Percentiles rank a stretch among this genome's conserved stretches.
phyloP scores from a whole-genome alignment of 1,284 basidiomycete species.

The Sanghuangporus weigelae region DNA sequence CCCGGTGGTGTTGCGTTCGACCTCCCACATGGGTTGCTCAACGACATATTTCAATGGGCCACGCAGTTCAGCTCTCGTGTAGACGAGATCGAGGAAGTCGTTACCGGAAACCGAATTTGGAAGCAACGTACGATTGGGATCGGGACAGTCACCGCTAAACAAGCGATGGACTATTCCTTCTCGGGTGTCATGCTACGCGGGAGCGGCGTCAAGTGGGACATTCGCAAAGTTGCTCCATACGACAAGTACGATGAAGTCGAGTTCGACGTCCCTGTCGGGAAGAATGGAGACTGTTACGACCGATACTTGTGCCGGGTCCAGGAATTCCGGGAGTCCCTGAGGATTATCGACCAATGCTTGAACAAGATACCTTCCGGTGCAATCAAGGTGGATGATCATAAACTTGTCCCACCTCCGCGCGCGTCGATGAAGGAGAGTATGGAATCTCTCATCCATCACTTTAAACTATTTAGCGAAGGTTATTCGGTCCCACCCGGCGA shows the following conservation, averaged over 20 bases:
- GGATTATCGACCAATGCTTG: slow-evolving; percentile 89
- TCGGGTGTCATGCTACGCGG: slow-evolving; percentile 97
- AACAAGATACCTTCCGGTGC: slow-evolving; percentile 97
- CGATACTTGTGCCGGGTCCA: slow-evolving; percentile 96
- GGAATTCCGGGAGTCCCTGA: slow-evolving; percentile 93
- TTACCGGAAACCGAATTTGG: slow-evolving; percentile 98
- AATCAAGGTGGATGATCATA: slow-evolving; percentile 96
- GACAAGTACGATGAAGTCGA: slow-evolving; percentile 99
- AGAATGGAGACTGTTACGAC: slow-evolving; percentile 97
- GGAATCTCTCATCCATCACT: slow-evolving; percentile 97
- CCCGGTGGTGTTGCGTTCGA: slow-evolving; percentile 99
- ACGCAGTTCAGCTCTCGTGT: slow-evolving; percentile 90
- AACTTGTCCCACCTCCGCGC: slow-evolving; percentile 94
- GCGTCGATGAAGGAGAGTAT: slow-evolving; percentile 99
- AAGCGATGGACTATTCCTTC: slow-evolving; percentile 93
- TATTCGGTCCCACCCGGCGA: slow-evolving; percentile 98
- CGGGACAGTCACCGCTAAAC: slow-evolving; percentile 86
- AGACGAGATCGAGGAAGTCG: slow-evolving; percentile 97
- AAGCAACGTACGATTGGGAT: slow-evolving; percentile 91
- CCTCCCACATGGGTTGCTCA: slow-evolving; percentile 90
- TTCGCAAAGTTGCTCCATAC: slow-evolving; percentile 90
- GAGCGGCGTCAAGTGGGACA: slow-evolving; percentile 92
- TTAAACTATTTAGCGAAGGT: slow-evolving; percentile 97
- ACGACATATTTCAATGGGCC: slow-evolving; percentile 98
- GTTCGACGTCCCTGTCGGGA: slow-evolving; percentile 94